Evolutionary conservation across 176 grass and related monocot genomes (phyloP), one percentile per base, ranked within the genome.

Genomic region (Phragmites australis): DNA sequence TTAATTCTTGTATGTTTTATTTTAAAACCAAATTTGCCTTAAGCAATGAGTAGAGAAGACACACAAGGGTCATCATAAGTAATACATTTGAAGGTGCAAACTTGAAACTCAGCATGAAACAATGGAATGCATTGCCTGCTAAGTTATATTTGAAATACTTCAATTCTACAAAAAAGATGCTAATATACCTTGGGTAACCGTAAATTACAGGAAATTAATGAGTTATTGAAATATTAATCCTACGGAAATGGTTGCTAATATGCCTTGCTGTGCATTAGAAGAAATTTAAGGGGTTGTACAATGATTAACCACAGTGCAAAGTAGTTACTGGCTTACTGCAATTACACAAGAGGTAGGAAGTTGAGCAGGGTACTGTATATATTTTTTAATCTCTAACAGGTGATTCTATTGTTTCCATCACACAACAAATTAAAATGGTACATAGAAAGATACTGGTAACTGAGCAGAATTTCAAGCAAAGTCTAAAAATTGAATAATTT

Each of bases 241-340:
- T 37, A 76, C 6, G 51, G 14, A 80, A 68, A 50, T 21, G 34
- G 44, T 62, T 80, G 70, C 3, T 30, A 62, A 41, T 85, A 75
- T 76, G 45, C 21, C 51, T 61, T 77, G 43, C n/a, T n/a, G n/a
- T n/a, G n/a, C n/a, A n/a, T 67, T 10, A 80, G 65, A 88, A 72
- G 25, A 8, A 47, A 68, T 49, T 39, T 26, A 18, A 64, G 17
- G 62, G 45, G 23, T 53, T 68, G 69, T 79, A 47, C 5, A 43
- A 57, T 62, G 15, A 67, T 43, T 79, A 79, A 50, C 40, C 66
- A 51, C 14, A 13, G 43, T 68, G 77, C 3, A 8, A 79, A 16
- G 65, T 26, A 65, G 60, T 44, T 68, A 59, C 23, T 68, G 21
- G 25, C 52, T 34, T 62, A 80, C 6, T 75, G 54, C 49, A 79